Percentiles rank a stretch among this genome's conserved stretches.
phyloP scores from a whole-genome alignment of 2,329 filamentous ascomycete species.

The Apiospora aurea region DNA sequence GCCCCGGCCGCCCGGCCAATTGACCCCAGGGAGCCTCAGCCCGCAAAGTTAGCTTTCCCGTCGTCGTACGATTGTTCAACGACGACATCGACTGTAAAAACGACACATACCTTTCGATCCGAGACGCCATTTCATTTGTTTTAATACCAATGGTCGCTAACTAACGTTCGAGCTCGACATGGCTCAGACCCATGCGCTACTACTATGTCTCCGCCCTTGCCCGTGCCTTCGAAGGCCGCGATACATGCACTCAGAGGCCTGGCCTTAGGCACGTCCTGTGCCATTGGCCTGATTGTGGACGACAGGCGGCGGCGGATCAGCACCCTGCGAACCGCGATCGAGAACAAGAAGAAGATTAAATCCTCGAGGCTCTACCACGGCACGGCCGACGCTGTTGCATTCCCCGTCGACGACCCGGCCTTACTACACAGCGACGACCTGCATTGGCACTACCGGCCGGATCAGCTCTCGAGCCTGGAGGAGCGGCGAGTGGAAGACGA shows the following conservation, averaged over 20 bases:
- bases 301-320: constrained; percentile 63
- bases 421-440: constrained; percentile 27
- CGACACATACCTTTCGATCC: constrained; percentile 17
- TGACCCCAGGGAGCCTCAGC: constrained; percentile 28
- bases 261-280: constrained; percentile 64
- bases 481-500: neutral
- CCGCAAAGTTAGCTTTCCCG: neutral
- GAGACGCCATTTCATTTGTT: constrained; percentile 16
- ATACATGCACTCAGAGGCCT: constrained; percentile 63
- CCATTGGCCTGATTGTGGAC: constrained; percentile 61
- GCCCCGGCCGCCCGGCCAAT: constrained; percentile 13
- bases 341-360: constrained; percentile 61
- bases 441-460: constrained; percentile 33
- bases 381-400: constrained; percentile 28
- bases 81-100: constrained; percentile 14
- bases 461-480: constrained; percentile 1
- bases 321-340: constrained; percentile 55
- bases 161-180: constrained; percentile 28
- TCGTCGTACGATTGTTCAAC: neutral
- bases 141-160: constrained; percentile 10
- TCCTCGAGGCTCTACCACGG: constrained; percentile 44
- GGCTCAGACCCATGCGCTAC: constrained; percentile 26
- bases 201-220: constrained; percentile 54
- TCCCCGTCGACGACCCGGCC: constrained; percentile 32
- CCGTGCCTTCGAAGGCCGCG: constrained; percentile 62